Percentiles rank a stretch among this genome's conserved stretches.
Evolutionary conservation across 306 rosid species (phyloP).

Genomic region (Vigna mungo): DNA sequence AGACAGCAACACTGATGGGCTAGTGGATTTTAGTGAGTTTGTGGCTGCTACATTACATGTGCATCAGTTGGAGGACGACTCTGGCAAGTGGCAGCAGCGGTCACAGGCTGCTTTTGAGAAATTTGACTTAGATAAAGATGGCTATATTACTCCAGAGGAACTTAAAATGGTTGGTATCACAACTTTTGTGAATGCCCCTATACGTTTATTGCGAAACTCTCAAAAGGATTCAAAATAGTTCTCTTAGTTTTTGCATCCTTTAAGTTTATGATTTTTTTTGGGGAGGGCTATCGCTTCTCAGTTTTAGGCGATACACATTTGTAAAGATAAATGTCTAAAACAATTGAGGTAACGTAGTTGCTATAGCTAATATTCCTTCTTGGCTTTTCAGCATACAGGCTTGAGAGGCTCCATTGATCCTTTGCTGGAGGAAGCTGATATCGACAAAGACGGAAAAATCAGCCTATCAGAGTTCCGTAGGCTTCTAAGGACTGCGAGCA

Average conservation of each 20-base stretch:
- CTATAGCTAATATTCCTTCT: conserved; percentile 32
- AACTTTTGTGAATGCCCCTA: conserved; percentile 5
- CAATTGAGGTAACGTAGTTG: not conserved
- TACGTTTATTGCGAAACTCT: conserved; percentile 8
- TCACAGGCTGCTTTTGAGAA: conserved; percentile 85
- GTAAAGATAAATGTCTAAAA: not conserved
- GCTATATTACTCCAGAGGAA: conserved; percentile 85
- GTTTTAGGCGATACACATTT: not conserved
- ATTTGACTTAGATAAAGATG: conserved; percentile 83
- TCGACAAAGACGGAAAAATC: conserved; percentile 86
- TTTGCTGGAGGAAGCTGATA: conserved; percentile 86
- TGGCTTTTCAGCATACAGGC: conserved; percentile 71
- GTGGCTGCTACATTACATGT: conserved; percentile 91
- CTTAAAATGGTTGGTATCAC: conserved; percentile 71
- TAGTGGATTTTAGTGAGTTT: conserved; percentile 83
- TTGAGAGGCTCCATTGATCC: conserved; percentile 74
- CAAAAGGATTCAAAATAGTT: not conserved
- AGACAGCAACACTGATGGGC: conserved; percentile 88
- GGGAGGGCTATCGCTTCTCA: not conserved
- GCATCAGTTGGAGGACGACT: conserved; percentile 86
- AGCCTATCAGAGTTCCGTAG: conserved; percentile 77
- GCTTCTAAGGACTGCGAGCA: conserved; percentile 85
- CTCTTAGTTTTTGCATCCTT: conserved; percentile 17
- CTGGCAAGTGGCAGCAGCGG: conserved; percentile 72
- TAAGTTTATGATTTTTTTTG: conserved; percentile 6